Percentiles rank a stretch among this genome's conserved stretches.
phyloP scores from a whole-genome alignment of 116 monocot species.

The Phalaenopsis hybrid region DNA sequence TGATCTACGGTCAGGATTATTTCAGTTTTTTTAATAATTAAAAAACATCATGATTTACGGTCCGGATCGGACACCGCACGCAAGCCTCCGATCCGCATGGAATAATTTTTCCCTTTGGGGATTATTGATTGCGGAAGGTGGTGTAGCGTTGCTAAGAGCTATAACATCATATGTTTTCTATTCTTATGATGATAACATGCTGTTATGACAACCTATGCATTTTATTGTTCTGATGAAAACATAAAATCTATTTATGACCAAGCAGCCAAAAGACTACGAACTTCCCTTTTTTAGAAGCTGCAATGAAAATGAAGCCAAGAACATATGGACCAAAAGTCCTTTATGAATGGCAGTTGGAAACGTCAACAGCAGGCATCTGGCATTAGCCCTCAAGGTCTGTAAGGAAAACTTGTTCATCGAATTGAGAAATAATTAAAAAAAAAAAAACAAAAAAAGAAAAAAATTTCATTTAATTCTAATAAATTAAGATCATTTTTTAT shows the following conservation, averaged over 20 bases:
- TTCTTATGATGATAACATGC: too few relatives aligned
- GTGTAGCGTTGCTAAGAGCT: too few relatives aligned
- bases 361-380: conserved; percentile 90
- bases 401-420: not conserved
- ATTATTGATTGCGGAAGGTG: too few relatives aligned
- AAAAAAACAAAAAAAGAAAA: too few relatives aligned
- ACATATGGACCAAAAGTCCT: conserved; percentile 74
- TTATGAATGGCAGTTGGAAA: conserved; percentile 92
- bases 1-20: too few relatives aligned
- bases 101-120: too few relatives aligned
- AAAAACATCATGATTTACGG: too few relatives aligned
- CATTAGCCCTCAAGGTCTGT: conserved; percentile 83
- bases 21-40: too few relatives aligned
- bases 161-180: not conserved
- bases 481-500: too few relatives aligned
- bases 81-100: too few relatives aligned
- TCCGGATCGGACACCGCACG: too few relatives aligned
- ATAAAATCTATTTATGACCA: not conserved
- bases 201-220: not conserved
- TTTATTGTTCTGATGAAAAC: not conserved
- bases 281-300: conserved; percentile 95
- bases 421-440: not conserved
- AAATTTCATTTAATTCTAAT: too few relatives aligned
- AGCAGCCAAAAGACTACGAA: conserved; percentile 90
- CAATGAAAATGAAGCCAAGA: conserved; percentile 61